phyloP scores from a whole-genome alignment of 176 grass and related monocot genomes.

The Musa beccarii region DNA sequence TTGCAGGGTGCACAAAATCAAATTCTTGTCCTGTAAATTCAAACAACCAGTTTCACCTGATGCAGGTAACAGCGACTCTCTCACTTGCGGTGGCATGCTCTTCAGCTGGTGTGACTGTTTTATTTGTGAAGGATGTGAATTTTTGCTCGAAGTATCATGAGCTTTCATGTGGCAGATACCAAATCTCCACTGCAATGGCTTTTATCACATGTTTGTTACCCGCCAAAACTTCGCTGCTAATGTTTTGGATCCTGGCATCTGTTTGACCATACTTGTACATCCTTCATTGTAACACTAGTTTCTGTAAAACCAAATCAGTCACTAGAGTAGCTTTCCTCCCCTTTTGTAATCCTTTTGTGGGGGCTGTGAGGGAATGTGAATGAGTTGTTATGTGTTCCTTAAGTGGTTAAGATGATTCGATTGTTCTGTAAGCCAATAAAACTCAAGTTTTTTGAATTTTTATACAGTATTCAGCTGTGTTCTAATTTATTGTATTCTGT shows the following conservation, averaged over 20 bases:
- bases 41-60: background rate
- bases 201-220: slow-evolving; percentile 7
- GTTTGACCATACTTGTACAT: slow-evolving; percentile 7
- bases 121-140: slow-evolving; percentile 8
- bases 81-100: slow-evolving; percentile 9
- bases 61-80: slow-evolving; percentile 11
- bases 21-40: background rate
- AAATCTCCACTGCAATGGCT: slow-evolving; percentile 2
- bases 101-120: slow-evolving; percentile 10
- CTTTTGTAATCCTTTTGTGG: background rate
- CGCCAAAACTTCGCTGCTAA: background rate
- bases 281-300: background rate
- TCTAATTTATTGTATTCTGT: too few relatives aligned
- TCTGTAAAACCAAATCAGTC: background rate
- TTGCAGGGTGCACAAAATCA: background rate
- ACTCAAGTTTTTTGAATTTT: background rate
- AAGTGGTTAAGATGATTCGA: background rate
- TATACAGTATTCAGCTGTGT: background rate
- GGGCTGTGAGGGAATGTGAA: background rate
- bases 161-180: slow-evolving; percentile 1
- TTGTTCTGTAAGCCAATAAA: background rate
- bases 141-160: slow-evolving; percentile 11
- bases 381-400: background rate
- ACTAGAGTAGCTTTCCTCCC: background rate
- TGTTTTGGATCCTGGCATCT: slow-evolving; percentile 14